Conservation (phyloP, 139 green algal species). For the Chlamydomonas urium region DNA sequence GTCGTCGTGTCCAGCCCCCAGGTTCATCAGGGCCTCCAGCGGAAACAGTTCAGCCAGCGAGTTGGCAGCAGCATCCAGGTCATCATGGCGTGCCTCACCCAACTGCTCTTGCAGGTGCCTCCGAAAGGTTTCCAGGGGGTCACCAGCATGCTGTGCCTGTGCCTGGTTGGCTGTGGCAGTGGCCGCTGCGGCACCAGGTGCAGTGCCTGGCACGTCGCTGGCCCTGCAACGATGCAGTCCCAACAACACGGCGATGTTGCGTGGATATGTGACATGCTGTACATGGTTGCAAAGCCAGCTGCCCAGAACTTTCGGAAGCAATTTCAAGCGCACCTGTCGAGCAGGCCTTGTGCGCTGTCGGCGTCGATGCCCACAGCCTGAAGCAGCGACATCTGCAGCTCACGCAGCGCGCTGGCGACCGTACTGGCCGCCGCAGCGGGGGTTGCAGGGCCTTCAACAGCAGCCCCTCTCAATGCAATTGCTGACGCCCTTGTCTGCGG, state of each 20-base stretch:
- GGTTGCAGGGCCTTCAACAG: not conserved
- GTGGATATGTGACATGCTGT: too few species aligned
- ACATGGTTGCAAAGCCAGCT: too few species aligned
- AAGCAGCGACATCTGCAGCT: constrained; percentile 20
- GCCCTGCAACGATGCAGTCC: not conserved
- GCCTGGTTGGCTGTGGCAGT: not conserved
- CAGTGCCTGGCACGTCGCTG: too few species aligned
- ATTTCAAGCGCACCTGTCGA: too few species aligned
- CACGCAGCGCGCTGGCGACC: constrained; percentile 1
- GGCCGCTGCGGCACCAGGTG: not conserved
- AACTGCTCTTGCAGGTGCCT: not conserved
- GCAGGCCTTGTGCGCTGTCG: not conserved
- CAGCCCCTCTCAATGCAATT: not conserved
- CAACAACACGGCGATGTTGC: too few species aligned
- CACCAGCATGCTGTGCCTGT: not conserved
- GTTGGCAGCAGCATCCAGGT: not conserved
- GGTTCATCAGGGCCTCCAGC: constrained; percentile 4
- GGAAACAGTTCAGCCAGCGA: constrained; percentile 10
- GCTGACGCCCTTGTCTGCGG: not conserved
- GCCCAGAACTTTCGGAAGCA: too few species aligned
- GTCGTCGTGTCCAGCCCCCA: not conserved
- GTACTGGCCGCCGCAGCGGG: not conserved
- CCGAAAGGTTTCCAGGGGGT: not conserved
- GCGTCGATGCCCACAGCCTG: constrained; percentile 4
- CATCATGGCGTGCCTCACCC: not conserved